Evolutionary conservation across 2,329 filamentous ascomycete species (phyloP), one percentile per base, ranked within the genome.

Genomic region (Fusarium nodosum): DNA sequence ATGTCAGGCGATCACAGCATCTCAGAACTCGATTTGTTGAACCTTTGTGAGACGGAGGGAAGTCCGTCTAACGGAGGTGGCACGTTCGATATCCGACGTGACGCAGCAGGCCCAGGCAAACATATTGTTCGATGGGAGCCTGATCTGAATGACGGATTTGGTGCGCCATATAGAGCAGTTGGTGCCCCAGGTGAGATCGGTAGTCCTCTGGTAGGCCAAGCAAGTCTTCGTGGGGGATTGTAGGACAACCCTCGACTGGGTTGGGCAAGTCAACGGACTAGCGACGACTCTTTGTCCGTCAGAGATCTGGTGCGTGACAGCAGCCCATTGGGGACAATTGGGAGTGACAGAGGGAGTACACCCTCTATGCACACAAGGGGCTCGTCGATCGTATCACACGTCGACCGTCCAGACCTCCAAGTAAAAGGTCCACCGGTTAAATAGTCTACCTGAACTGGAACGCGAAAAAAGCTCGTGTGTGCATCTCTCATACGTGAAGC

Each of bases 21-120:
- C 33, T 74, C 84, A 69, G 78, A 88, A 83, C 75, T 85, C 28
- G 94, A 97, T 74, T 85, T 98, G 72, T 85, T 95, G 39, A 89
- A 92, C 60, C 91, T 97, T 61, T 96, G 93, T 78, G 95, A 98
- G 74, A 97, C 95, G 1, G 93, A 97, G 77, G 96, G 96, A 60
- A 97, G 91, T 74, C 77, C 83, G 3, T 88, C 90, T 62, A 98
- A 98, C 74, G 96, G 96, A 46, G 95, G 95, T 45, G 96, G 96
- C n/a, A 91, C 87, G 28, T 97, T 99, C 75, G 89, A 92, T 34
- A 85, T 92, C 67, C 87, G 86, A 64, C 84, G 85, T 39, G 86
- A 88, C 50, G 65, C 64, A n/a, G 61, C 59, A 31, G 82, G 75
- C 1, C 69, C 74, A 30, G 80, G 78, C n/a, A 79, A 79, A 60